phyloP scores from a whole-genome alignment of 495 filamentous ascomycete genomes.

The Penicillium chermesinum region DNA sequence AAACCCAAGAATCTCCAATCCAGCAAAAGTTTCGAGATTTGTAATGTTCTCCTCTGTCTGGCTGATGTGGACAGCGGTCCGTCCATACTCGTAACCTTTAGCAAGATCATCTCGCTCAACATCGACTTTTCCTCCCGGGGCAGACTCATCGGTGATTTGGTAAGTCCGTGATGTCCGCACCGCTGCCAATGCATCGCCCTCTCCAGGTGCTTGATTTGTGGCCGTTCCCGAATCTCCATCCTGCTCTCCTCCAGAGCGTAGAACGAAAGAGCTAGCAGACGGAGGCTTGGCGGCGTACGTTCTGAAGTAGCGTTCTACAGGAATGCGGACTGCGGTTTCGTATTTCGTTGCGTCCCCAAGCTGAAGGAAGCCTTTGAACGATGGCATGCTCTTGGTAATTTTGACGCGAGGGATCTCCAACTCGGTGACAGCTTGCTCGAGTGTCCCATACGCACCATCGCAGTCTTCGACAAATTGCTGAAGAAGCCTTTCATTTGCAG shows the following conservation, averaged over 20 bases:
- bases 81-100: conserved; percentile 91
- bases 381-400: conserved; percentile 59
- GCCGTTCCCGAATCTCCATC: conserved; percentile 44
- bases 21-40: conserved; percentile 67
- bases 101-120: conserved; percentile 79
- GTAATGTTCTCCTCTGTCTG: conserved; percentile 78
- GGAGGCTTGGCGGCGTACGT: conserved; percentile 69
- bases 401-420: conserved; percentile 75
- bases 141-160: conserved; percentile 66
- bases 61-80: conserved; percentile 83
- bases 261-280: conserved; percentile 70
- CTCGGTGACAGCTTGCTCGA: conserved; percentile 76
- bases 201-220: conserved; percentile 27
- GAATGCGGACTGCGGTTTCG: conserved; percentile 72
- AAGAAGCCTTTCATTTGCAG: conserved; percentile 63
- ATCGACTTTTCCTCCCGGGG: conserved; percentile 75
- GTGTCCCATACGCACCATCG: conserved; percentile 70
- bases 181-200: conserved; percentile 46
- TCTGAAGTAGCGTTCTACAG: conserved; percentile 84
- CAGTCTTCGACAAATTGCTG: conserved; percentile 57
- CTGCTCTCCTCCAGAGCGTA: conserved; percentile 40
- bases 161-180: conserved; percentile 75
- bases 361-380: conserved; percentile 73
- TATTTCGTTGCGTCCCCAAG: conserved; percentile 73
- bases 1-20: conserved; percentile 82